Conservation (phyloP, 2,329 filamentous ascomycete species). For the Chrysoporthe puriensis region DNA sequence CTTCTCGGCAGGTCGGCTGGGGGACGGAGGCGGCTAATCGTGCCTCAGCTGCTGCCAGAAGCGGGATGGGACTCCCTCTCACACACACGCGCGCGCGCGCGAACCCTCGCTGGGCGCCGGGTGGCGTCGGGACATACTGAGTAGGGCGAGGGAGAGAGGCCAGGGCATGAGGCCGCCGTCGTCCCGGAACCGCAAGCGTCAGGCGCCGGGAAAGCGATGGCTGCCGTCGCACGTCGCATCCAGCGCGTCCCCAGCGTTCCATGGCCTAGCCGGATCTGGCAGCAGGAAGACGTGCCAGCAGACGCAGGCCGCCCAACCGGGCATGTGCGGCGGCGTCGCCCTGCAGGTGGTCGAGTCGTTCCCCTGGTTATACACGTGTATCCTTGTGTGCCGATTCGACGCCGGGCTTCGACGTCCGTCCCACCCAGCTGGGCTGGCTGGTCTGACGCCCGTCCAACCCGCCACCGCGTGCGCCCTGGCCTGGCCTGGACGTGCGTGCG, state of each 20-base stretch:
- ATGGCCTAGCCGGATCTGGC: neutral
- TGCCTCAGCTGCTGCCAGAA: neutral
- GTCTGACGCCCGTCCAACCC: neutral
- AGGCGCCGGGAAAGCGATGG: neutral
- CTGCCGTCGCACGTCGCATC: neutral
- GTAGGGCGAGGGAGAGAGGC: neutral
- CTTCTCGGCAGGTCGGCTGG: neutral
- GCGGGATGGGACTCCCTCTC: neutral
- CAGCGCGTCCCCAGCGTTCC: neutral
- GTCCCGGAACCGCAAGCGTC: neutral
- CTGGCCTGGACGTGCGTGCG: no score
- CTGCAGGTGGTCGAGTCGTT: neutral
- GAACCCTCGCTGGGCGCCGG: no score
- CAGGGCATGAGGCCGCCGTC: no score
- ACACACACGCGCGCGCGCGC: neutral
- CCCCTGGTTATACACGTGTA: constrained; percentile 3
- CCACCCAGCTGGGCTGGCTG: neutral
- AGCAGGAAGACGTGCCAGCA: constrained; percentile 1
- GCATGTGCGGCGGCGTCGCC: neutral
- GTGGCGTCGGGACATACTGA: no score
- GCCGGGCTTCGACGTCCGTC: neutral
- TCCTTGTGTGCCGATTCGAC: neutral
- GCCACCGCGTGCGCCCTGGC: neutral
- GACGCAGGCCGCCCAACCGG: neutral
- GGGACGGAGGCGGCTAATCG: neutral